Base-by-base conservation (phyloP, 2,329 filamentous ascomycete species). In the Neocucurbitaria cava region DNA sequence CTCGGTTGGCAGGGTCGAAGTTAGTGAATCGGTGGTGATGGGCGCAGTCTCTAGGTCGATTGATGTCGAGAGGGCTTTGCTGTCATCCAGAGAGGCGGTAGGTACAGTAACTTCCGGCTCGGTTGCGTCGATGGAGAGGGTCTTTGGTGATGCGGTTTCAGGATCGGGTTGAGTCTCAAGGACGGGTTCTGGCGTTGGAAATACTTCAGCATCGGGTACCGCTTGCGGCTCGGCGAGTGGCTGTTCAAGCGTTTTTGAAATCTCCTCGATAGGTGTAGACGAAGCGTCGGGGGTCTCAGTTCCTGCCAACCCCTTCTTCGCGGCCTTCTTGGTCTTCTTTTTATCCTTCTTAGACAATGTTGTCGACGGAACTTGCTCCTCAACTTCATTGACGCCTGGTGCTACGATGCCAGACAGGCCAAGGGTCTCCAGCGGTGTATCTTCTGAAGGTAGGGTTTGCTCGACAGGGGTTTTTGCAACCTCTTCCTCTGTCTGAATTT, bases 261-360 rank as follows among this genome's bases (percentile, higher is more conserved):
- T n/a, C 18, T 63, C 52, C 30, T 61, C 56, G 9, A 46, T 35
- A 9, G 58, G 39, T 11, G 46, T 48, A 7, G 31, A 36, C 24
- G 45, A 50, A 20, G 17, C 11, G 5, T 44, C 46, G 6, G 46
- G 36, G 15, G 43, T 49, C 23, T 61, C 51, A 13, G 45, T 54
- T 20, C 48, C 51, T n/a, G 59, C 10, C 30, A 57, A 48, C 17
- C 45, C 59, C 21, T 58, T 56, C 46, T 66, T 66, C 18, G 46
- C 46, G 26, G 28, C 52, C 26, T 66, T 69, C 51, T 63, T 66
- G 10, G 54, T 61, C 39, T 67, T 66, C 40, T 66, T 69, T 56
- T 65, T 66, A 49, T 65, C 60, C 35, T 68, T 66, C 54, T 68
- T 65, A 5, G 61, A 61, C 7, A 63, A 35, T 15, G 62, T 46